Conservation (phyloP, 176 grass and related monocot species). For the Oryza meyeriana region DNA sequence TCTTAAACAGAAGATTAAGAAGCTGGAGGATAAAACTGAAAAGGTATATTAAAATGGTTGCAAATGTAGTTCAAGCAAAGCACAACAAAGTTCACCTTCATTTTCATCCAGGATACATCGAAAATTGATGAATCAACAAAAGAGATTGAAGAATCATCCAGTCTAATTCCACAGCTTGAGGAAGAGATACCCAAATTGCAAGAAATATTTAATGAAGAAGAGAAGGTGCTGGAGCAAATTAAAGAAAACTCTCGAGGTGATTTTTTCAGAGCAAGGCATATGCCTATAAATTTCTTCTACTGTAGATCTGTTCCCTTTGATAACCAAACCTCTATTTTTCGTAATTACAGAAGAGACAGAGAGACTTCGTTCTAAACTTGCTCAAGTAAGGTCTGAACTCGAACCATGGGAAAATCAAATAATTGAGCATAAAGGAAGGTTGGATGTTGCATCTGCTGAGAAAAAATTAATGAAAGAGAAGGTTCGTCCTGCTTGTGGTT, state of each 20-base stretch:
- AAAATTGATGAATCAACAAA: slow-evolving; percentile 66
- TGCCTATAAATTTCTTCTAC: not conserved
- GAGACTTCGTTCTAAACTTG: slow-evolving; percentile 65
- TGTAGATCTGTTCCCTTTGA: slow-evolving; percentile 13
- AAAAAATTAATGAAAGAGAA: slow-evolving; percentile 85
- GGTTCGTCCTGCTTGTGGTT: slow-evolving; percentile 34
- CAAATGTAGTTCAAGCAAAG: slow-evolving; percentile 2
- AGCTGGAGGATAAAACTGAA: slow-evolving; percentile 75
- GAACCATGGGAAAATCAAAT: slow-evolving; percentile 97
- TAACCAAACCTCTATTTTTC: slow-evolving; percentile 2
- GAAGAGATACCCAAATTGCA: slow-evolving; percentile 79
- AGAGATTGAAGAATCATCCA: slow-evolving; percentile 70
- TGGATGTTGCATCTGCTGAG: slow-evolving; percentile 83
- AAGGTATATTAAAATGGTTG: slow-evolving; percentile 58
- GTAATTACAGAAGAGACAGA: slow-evolving; percentile 77
- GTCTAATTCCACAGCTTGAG: slow-evolving; percentile 77
- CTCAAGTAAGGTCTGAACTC: slow-evolving; percentile 73
- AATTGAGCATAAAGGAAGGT: slow-evolving; percentile 91
- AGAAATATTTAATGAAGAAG: slow-evolving; percentile 65
- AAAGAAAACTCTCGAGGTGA: slow-evolving; percentile 77
- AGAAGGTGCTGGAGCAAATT: slow-evolving; percentile 71
- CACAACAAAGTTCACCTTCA: not conserved
- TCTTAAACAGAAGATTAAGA: slow-evolving; percentile 88
- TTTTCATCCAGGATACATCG: slow-evolving; percentile 51
- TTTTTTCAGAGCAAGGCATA: slow-evolving; percentile 9